Evolutionary conservation across 1,139 yeast genomes (phyloP).

Genomic region (Blastobotrys proliferans): DNA sequence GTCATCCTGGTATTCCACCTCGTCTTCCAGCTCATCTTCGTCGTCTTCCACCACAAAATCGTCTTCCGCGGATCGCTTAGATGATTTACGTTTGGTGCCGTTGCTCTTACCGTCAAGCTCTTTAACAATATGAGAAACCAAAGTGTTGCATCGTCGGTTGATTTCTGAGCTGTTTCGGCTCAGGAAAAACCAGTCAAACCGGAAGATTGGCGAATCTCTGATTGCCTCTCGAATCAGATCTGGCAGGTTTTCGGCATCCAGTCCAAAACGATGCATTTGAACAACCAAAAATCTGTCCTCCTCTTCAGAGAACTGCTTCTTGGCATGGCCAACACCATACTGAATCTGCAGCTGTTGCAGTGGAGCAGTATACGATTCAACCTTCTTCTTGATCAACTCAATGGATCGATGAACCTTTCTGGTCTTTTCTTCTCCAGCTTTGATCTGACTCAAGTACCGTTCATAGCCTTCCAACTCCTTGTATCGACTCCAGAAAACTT

Average conservation of each 20-base stretch:
- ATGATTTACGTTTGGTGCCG: conserved; percentile 2
- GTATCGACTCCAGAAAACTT: conserved; percentile 71
- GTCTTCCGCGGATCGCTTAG: conserved; percentile 3
- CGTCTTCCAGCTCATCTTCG: conserved; percentile 14
- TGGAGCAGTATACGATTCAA: conserved; percentile 63
- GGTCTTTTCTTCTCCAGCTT: conserved; percentile 78
- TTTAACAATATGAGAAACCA: conserved; percentile 70
- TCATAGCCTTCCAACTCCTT: conserved; percentile 79
- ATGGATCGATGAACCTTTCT: conserved; percentile 64
- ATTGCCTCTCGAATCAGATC: conserved; percentile 79
- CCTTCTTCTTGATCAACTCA: conserved; percentile 57
- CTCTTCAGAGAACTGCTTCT: conserved; percentile 72
- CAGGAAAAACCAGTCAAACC: conserved; percentile 84
- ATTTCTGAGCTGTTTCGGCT: conserved; percentile 84
- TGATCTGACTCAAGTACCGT: conserved; percentile 79
- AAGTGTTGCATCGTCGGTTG: conserved; percentile 75
- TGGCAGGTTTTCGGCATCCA: conserved; percentile 62
- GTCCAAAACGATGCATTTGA: conserved; percentile 72
- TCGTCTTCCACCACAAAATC: conserved; percentile 3
- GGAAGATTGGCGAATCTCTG: conserved; percentile 64
- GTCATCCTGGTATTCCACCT: conserved; percentile 5
- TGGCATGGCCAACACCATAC: conserved; percentile 87
- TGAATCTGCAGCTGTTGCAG: conserved; percentile 68
- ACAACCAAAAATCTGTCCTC: conserved; percentile 82
- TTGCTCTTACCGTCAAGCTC: conserved; percentile 51